These are phyloP conservation scores for Gynostemma pentaphyllum DNA, from an alignment of 306 rosid species.

Conservation along the genomic window DNA sequence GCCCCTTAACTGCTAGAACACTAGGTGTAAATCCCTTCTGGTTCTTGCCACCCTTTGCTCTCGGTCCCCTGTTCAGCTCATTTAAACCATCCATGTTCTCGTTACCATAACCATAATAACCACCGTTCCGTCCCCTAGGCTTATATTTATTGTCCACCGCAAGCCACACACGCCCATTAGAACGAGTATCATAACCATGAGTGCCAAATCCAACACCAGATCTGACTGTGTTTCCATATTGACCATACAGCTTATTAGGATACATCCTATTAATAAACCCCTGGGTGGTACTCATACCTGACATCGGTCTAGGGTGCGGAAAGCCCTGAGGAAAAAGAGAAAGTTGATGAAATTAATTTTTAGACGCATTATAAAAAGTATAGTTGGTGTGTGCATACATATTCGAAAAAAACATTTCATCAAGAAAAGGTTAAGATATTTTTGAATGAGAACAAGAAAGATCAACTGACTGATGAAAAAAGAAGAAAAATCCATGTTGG, in stretches of 20 bases:
- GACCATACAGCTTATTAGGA: conserved; percentile 64
- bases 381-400: too few relatives aligned
- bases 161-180: conserved; percentile 71
- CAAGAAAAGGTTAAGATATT: too few relatives aligned
- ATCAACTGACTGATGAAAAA: too few relatives aligned
- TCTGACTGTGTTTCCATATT: conserved; percentile 60
- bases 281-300: conserved; percentile 54
- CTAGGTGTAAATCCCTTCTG: conserved; percentile 51
- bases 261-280: conserved; percentile 66
- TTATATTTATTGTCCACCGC: conserved; percentile 77
- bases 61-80: conserved; percentile 83
- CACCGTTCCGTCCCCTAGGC: conserved; percentile 62
- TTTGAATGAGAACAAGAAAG: too few relatives aligned
- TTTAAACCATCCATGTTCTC: conserved; percentile 85
- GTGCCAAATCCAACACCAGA: conserved; percentile 76
- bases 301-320: conserved; percentile 80
- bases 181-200: conserved; percentile 70
- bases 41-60: conserved; percentile 76
- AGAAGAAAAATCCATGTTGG: background rate
- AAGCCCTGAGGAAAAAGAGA: conserved; percentile 40
- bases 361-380: background rate
- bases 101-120: conserved; percentile 69
- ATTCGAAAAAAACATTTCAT: too few relatives aligned
- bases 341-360: background rate
- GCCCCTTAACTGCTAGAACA: conserved; percentile 57